Percentiles rank a stretch among this genome's conserved stretches.
Evolutionary conservation across 1,284 basidiomycete species (phyloP).

Genomic region (Heterobasidion parviporum): DNA sequence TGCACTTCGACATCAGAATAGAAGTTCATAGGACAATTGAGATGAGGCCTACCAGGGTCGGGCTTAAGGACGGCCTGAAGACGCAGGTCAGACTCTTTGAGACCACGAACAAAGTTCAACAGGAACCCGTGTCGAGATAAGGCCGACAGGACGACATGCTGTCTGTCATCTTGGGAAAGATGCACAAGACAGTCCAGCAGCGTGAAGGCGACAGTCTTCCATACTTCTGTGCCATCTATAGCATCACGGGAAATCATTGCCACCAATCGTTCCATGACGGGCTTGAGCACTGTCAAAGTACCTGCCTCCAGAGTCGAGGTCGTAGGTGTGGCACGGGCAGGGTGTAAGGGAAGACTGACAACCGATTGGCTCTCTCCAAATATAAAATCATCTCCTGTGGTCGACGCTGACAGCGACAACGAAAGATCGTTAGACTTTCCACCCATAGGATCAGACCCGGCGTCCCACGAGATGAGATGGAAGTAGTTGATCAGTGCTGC

Average conservation of each 20-base stretch:
- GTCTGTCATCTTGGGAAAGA: constrained; percentile 57
- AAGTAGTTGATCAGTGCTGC: constrained; percentile 86
- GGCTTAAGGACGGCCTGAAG: constrained; percentile 79
- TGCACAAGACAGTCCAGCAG: constrained; percentile 72
- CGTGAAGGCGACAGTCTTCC: constrained; percentile 93
- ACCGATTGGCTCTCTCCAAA: constrained; percentile 26
- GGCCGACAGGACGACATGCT: constrained; percentile 47
- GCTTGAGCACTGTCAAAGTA: constrained; percentile 56
- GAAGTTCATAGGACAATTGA: not conserved
- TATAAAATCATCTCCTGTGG: constrained; percentile 25
- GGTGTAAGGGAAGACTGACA: constrained; percentile 4
- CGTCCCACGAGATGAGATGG: constrained; percentile 46
- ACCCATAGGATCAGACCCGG: constrained; percentile 9
- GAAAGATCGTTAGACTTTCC: constrained; percentile 10
- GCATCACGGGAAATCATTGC: constrained; percentile 82
- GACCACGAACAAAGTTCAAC: constrained; percentile 72
- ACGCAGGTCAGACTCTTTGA: constrained; percentile 80
- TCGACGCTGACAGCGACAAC: constrained; percentile 29
- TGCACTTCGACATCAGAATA: constrained; percentile 20
- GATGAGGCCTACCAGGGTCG: constrained; percentile 61
- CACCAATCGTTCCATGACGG: constrained; percentile 67
- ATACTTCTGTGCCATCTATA: constrained; percentile 90
- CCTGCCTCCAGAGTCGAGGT: constrained; percentile 49
- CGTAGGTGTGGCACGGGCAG: constrained; percentile 1
- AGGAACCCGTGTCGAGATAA: constrained; percentile 77